Base-by-base conservation (phyloP, 2,329 filamentous ascomycete genomes). In the Ophiostoma sp. region DNA sequence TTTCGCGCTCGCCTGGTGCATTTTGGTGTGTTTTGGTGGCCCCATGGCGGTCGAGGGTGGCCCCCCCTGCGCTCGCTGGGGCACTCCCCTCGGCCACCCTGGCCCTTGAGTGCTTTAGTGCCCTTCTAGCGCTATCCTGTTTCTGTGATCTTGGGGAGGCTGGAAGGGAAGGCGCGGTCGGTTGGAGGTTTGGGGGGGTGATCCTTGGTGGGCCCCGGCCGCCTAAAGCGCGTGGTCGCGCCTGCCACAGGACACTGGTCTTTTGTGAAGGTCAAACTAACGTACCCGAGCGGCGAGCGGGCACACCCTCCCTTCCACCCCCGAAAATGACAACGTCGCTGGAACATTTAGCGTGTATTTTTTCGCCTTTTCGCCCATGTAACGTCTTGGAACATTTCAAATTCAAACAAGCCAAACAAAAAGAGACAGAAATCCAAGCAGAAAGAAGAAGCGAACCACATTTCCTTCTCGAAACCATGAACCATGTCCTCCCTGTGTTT, bases 1-100 rank as follows among this genome's bases (percentile, higher is more conserved):
- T 76, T 76, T 72, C 25, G 75, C 73, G 59, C 57, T 70, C 68
- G 50, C 68, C 45, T 63, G 57, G 72, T 72, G 57, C 12, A 3
- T 69, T 52, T 52, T 59, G 48, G 25, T 59, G 64, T 17, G 28
- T 42, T 42, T 25, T 31, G 52, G 57, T 66, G 48, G 25, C 19
- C 69, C 68, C 48, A 22, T n/a, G 61, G 59, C 28, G 31, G 55
- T 33, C 55, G 55, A 59, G 55, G 55, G 25, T 59, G 55, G 25
- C 28, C 42, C 42, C 39, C 42, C 42, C 42, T 42, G 39, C 6
- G 39, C 2, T 12, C 39, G 12, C 39, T 42, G 39, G 6, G 11
- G 39, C 39, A 42, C 33, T 8, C 33, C 39, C 39, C 39, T 11
- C 2, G 12, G 39, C 22, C 48, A 22, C 25, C 52, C 31, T 61